Conservation (phyloP, 192 early-diverging fungal genomes). For the Coemansia aciculifera region DNA sequence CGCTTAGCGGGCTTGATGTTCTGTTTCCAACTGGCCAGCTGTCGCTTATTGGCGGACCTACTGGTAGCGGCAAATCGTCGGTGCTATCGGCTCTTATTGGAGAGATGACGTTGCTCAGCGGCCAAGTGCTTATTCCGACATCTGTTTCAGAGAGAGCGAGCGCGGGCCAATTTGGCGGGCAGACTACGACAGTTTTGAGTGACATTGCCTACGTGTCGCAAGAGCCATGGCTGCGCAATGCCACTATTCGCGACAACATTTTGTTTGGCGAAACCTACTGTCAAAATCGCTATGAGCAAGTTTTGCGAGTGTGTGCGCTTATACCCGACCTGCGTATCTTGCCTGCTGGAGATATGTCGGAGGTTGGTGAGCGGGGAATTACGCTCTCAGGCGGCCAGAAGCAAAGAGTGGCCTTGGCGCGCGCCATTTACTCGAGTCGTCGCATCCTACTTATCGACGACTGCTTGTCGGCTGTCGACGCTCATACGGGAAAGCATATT, state of each 20-base stretch:
- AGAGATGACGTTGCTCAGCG: constrained; percentile 60
- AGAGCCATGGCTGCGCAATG: constrained; percentile 67
- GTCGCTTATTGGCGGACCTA: constrained; percentile 81
- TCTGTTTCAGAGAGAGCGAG: background rate
- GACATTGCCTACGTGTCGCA: constrained; percentile 85
- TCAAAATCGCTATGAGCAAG: constrained; percentile 68
- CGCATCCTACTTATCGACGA: constrained; percentile 73
- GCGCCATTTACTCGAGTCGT: constrained; percentile 72
- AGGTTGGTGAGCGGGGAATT: constrained; percentile 86
- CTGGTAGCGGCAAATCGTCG: constrained; percentile 88
- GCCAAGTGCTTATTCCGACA: constrained; percentile 25
- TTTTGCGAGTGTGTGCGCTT: constrained; percentile 79
- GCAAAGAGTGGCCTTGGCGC: constrained; percentile 80
- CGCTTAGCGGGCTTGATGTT: constrained; percentile 61
- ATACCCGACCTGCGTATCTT: constrained; percentile 77
- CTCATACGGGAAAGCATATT: constrained; percentile 84
- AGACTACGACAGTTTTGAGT: background rate
- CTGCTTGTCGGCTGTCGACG: constrained; percentile 89
- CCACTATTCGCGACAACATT: constrained; percentile 79
- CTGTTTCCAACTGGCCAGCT: constrained; percentile 67
- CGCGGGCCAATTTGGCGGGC: constrained; percentile 1
- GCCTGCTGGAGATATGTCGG: constrained; percentile 81
- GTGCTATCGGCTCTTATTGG: constrained; percentile 77
- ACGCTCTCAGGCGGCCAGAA: constrained; percentile 86
- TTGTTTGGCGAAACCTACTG: constrained; percentile 75